These are phyloP conservation scores for Paramecium pentaurelia DNA, from an alignment of 73 alveolate species.

Conservation along the genomic window DNA sequence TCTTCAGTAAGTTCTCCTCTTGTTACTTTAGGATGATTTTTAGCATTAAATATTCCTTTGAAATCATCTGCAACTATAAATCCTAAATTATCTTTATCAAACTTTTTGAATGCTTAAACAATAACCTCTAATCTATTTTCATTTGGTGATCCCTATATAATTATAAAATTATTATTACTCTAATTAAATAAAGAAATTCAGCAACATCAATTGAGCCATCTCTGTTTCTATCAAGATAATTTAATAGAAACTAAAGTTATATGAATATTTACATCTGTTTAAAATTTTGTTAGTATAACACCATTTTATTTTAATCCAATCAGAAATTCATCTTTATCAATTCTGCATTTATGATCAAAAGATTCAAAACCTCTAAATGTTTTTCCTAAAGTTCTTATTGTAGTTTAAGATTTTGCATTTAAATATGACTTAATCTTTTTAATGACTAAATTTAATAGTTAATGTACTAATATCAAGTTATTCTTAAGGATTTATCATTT, in stretches of 20 bases:
- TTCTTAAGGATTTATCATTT: conserved; percentile 36
- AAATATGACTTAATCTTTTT: background rate
- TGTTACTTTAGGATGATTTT: conserved; percentile 71
- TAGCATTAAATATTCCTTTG: conserved; percentile 71
- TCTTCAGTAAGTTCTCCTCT: conserved; percentile 72
- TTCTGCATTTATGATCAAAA: conserved; percentile 86
- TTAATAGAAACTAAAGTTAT: background rate
- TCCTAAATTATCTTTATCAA: conserved; percentile 67
- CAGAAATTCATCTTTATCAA: conserved; percentile 89
- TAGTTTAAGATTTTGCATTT: background rate
- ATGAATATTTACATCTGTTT: conserved; percentile 66
- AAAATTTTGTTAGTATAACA: conserved; percentile 79
- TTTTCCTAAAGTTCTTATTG: conserved; percentile 85
- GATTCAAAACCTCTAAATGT: conserved; percentile 85
- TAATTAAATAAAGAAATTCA: conserved; percentile 13
- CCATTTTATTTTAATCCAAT: conserved; percentile 90
- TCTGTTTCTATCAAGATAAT: conserved; percentile 28
- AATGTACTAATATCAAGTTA: background rate
- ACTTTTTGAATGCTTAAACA: conserved; percentile 64
- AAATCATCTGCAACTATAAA: conserved; percentile 66
- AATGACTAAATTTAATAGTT: background rate
- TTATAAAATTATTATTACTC: background rate
- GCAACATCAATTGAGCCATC: conserved; percentile 45
- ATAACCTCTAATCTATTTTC: conserved; percentile 64
- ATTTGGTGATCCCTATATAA: conserved; percentile 64